A percentile compares a stretch with the other conserved stretches of the same genome.
Conservation (phyloP, 768 basidiomycete genomes). For the Porpolomopsis calyptriformis region DNA sequence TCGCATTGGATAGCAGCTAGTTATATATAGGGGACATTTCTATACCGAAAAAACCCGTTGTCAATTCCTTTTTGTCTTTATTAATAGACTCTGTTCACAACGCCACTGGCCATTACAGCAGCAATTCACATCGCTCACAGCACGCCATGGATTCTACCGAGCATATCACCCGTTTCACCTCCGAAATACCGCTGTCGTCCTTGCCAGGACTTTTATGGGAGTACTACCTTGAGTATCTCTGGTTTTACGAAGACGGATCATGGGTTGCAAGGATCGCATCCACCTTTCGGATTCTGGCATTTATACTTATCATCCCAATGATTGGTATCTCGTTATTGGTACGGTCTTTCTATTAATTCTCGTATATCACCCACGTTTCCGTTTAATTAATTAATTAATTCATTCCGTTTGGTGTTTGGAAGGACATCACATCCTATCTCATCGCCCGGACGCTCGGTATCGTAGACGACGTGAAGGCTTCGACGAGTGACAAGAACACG, state of each 20-base stretch:
- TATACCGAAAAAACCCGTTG: neutral
- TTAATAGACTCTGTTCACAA: too few relatives aligned
- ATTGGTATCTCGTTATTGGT: constrained; percentile 46
- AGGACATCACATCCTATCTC: constrained; percentile 76
- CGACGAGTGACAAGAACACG: constrained; percentile 50
- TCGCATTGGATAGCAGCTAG: neutral
- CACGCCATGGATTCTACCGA: constrained; percentile 25
- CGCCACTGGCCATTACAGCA: too few relatives aligned
- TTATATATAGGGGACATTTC: neutral
- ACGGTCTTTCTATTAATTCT: constrained; percentile 17
- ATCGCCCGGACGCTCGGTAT: constrained; percentile 76
- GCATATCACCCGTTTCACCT: constrained; percentile 22
- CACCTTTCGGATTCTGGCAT: constrained; percentile 53
- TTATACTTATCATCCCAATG: constrained; percentile 53
- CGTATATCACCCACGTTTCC: constrained; percentile 7
- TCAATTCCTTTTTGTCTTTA: too few relatives aligned
- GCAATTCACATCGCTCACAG: too few relatives aligned
- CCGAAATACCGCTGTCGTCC: constrained; percentile 23
- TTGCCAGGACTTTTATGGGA: constrained; percentile 43
- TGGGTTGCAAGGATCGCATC: constrained; percentile 60
- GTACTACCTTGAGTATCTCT: constrained; percentile 51
- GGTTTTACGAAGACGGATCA: constrained; percentile 52
- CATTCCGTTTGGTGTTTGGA: too few relatives aligned
- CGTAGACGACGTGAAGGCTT: constrained; percentile 63
- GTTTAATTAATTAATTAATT: too few relatives aligned